These are phyloP conservation scores for Penicillium odoratum DNA, from an alignment of 495 filamentous ascomycete genomes.

Conservation along the genomic window DNA sequence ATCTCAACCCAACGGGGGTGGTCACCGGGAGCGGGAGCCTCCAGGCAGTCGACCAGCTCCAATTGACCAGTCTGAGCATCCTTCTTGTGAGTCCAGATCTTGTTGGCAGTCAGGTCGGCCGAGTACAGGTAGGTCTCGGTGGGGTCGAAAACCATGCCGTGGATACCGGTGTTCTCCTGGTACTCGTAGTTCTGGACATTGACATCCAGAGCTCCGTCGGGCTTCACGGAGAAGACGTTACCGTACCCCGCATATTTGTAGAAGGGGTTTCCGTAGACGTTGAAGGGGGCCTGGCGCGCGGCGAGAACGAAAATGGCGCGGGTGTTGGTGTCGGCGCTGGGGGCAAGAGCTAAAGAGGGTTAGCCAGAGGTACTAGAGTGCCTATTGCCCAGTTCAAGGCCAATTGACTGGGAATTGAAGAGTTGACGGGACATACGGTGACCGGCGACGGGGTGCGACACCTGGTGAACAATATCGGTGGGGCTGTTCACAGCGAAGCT, in stretches of 20 bases:
- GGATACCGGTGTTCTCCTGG: conserved; percentile 70
- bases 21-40: conserved; percentile 68
- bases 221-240: conserved; percentile 71
- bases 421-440: conserved; percentile 46
- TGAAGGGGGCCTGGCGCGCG: conserved; percentile 71
- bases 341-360: conserved; percentile 56
- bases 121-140: conserved; percentile 84
- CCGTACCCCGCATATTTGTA: conserved; percentile 80
- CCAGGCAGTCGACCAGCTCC: conserved; percentile 64
- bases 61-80: conserved; percentile 59
- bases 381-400: neutral
- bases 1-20: conserved; percentile 86
- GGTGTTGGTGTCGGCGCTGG: conserved; percentile 70
- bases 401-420: conserved; percentile 3
- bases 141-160: conserved; percentile 87
- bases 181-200: conserved; percentile 83
- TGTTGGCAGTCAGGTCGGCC: conserved; percentile 80
- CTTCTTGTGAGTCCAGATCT: conserved; percentile 83
- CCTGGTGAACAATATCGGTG: conserved; percentile 74
- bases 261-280: conserved; percentile 84
- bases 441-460: conserved; percentile 67
- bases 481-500: conserved; percentile 74
- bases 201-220: conserved; percentile 58
- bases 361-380: neutral
- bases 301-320: conserved; percentile 84